Evolutionary conservation across 139 green algal genomes (phyloP).

Genomic region (Diplosphaera chodatii): DNA sequence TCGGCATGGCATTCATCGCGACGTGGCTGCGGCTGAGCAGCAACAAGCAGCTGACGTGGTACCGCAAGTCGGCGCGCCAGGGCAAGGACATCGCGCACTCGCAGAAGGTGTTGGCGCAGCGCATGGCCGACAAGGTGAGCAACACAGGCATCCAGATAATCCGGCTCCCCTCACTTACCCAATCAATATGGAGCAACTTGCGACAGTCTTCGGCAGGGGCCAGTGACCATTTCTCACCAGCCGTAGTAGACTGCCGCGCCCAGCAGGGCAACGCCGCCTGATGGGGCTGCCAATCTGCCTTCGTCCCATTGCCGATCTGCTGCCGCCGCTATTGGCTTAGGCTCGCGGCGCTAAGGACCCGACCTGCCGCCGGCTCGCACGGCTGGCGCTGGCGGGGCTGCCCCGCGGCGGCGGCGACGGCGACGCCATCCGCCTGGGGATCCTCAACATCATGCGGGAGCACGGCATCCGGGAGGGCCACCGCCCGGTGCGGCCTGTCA

Average conservation of each 20-base stretch:
- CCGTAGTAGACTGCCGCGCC: too few relatives aligned
- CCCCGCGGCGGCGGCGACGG: conserved; percentile 83
- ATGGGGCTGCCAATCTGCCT: not conserved
- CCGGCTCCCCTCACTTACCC: too few relatives aligned
- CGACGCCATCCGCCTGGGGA: conserved; percentile 86
- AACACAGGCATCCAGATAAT: too few relatives aligned
- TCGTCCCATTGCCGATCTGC: too few relatives aligned
- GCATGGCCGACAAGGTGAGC: conserved; percentile 52
- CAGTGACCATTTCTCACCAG: too few relatives aligned
- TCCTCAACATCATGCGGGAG: conserved; percentile 88
- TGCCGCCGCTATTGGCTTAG: too few relatives aligned
- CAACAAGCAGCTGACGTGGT: conserved; percentile 70
- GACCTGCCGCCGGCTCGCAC: conserved; percentile 49
- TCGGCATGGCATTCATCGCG: conserved; percentile 64
- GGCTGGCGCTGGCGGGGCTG: conserved; percentile 62
- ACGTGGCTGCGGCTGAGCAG: conserved; percentile 74
- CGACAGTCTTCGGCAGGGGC: too few relatives aligned
- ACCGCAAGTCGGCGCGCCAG: conserved; percentile 66
- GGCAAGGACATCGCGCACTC: conserved; percentile 84
- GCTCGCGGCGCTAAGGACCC: conserved; percentile 32
- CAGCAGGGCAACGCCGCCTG: too few relatives aligned
- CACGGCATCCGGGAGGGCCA: conserved; percentile 84
- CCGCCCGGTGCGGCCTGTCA: conserved; percentile 53
- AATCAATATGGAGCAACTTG: too few relatives aligned
- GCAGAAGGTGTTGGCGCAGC: conserved; percentile 70